Conservation (phyloP, 495 filamentous ascomycete genomes). For the Neurospora sp. region DNA sequence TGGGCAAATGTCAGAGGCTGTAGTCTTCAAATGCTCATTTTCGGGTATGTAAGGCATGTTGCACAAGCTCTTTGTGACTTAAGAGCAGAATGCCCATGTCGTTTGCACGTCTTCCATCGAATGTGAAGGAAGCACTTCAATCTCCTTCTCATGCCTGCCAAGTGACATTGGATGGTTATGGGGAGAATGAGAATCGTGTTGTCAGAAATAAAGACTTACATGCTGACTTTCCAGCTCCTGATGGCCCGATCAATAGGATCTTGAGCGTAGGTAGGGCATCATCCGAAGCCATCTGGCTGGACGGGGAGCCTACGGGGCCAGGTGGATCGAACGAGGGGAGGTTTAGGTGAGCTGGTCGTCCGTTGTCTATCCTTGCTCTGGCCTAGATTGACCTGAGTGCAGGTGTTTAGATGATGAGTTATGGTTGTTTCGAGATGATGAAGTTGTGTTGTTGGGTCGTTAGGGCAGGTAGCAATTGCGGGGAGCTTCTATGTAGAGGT, state of each 20-base stretch:
- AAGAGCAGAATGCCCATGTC: neutral
- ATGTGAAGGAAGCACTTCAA: neutral
- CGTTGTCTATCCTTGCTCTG: neutral
- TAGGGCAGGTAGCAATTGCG: neutral
- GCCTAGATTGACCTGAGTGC: neutral
- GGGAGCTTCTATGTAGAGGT: neutral
- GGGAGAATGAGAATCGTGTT: neutral
- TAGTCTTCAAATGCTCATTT: neutral
- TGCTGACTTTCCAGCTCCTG: constrained; percentile 44
- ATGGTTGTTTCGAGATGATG: neutral
- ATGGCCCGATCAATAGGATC: constrained; percentile 43
- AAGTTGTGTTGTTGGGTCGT: neutral
- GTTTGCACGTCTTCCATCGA: neutral
- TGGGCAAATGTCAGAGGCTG: neutral
- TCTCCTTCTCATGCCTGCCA: neutral
- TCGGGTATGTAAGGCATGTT: neutral
- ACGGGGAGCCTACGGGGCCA: neutral
- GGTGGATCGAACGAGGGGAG: neutral
- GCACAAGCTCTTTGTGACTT: neutral
- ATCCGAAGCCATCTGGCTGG: constrained; percentile 31
- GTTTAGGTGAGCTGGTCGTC: neutral
- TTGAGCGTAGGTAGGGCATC: constrained; percentile 40
- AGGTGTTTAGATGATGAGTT: neutral
- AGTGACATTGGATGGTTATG: neutral
- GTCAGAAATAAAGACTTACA: constrained; percentile 23